Evolutionary conservation across 768 basidiomycete genomes (phyloP).

Genomic region (Tricholoma terreum): DNA sequence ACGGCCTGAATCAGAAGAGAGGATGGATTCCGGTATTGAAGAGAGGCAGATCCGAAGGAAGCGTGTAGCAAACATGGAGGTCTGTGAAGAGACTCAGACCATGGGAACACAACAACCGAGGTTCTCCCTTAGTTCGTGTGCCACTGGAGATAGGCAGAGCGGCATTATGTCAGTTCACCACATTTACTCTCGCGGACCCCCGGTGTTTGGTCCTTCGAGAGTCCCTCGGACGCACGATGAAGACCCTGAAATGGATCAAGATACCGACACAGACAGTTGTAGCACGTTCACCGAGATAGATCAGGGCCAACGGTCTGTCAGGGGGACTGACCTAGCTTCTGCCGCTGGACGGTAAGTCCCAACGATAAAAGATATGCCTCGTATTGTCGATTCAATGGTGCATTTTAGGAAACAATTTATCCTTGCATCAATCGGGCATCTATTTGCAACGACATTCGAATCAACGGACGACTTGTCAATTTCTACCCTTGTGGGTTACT

Average conservation of each 20-base stretch:
- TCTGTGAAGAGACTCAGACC: neutral
- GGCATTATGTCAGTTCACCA: neutral
- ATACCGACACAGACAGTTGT: neutral
- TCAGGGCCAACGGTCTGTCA: constrained; percentile 27
- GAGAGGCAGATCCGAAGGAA: constrained; percentile 19
- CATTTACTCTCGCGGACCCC: neutral
- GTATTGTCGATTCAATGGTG: constrained; percentile 3
- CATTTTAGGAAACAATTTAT: constrained; percentile 54
- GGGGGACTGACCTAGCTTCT: constrained; percentile 42
- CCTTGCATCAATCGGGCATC: constrained; percentile 54
- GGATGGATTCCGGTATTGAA: constrained; percentile 21
- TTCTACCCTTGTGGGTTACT: constrained; percentile 62
- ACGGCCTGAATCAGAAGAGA: constrained; percentile 30
- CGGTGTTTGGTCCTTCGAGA: neutral
- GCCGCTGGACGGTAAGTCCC: neutral
- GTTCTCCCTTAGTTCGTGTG: neutral
- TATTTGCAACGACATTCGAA: constrained; percentile 69
- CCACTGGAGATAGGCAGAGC: neutral
- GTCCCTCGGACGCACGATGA: neutral
- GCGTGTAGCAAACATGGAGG: constrained; percentile 4
- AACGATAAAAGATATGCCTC: neutral
- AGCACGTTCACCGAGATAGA: neutral
- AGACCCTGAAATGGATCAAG: constrained; percentile 13
- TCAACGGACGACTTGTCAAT: constrained; percentile 66
- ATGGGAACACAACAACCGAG: neutral